A percentile compares a stretch with the other conserved stretches of the same genome.
These are phyloP conservation scores for Tetrahymena thermophila DNA, from an alignment of 73 alveolate genomes.

Conservation along the genomic window DNA sequence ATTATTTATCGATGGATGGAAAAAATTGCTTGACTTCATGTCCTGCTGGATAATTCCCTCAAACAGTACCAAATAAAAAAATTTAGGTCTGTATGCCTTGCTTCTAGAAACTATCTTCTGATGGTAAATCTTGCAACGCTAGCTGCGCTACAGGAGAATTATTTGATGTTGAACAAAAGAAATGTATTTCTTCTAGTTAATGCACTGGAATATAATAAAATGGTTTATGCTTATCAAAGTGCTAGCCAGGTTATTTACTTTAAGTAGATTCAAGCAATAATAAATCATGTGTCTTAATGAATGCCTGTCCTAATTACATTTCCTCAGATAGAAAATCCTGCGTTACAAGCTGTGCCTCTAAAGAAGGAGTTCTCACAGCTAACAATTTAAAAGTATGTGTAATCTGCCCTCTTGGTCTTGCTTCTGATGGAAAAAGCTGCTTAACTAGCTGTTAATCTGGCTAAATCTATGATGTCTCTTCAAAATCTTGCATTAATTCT, in stretches of 20 bases:
- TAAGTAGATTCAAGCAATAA: not conserved
- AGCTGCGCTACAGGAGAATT: not conserved
- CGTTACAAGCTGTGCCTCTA: not conserved
- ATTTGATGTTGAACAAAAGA: not conserved
- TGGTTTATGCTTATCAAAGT: not conserved
- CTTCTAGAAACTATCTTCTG: not conserved
- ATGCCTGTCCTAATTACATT: not conserved
- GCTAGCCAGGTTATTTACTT: not conserved
- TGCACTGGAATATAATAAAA: not conserved
- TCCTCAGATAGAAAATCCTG: not conserved
- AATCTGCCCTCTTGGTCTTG: not conserved
- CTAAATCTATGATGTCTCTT: not conserved
- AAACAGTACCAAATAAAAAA: not conserved
- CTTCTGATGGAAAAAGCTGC: not conserved
- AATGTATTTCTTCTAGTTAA: not conserved
- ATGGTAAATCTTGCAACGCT: not conserved
- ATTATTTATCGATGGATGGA: not conserved
- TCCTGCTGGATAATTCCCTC: not conserved
- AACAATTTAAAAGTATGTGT: not conserved
- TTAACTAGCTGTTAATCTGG: not conserved
- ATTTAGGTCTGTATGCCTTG: not conserved
- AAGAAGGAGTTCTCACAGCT: not conserved
- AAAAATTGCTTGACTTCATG: not conserved
- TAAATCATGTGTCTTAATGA: not conserved
- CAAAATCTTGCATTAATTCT: not conserved